A percentile compares a stretch with the other conserved stretches of the same genome.
Conservation (phyloP, 331 rosid species). For the Quercus tomentella region DNA sequence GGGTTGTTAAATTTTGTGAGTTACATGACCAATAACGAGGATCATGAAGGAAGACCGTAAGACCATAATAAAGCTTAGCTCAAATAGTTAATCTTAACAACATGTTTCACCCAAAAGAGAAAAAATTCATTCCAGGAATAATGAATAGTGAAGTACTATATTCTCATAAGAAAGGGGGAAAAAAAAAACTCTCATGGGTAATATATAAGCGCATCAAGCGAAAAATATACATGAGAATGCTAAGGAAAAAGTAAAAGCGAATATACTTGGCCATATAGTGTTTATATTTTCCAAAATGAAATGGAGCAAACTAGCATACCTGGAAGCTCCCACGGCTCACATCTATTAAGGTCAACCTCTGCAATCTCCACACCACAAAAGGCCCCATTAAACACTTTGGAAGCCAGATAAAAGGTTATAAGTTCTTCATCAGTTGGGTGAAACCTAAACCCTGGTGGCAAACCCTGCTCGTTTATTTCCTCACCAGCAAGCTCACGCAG, state of each 20-base stretch:
- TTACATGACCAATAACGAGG: background rate
- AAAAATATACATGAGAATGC: background rate
- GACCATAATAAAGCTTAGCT: background rate
- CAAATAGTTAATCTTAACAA: background rate
- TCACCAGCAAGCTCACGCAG: conserved; percentile 46
- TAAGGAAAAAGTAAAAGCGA: no score
- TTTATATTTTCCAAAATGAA: background rate
- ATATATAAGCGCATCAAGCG: background rate
- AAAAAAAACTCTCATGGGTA: background rate
- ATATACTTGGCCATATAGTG: no score
- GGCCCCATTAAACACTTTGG: conserved; percentile 42
- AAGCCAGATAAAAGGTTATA: conserved; percentile 58
- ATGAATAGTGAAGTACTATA: background rate
- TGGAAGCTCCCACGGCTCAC: conserved; percentile 89
- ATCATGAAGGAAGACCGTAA: background rate
- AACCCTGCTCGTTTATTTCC: conserved; percentile 48
- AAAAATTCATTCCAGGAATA: background rate
- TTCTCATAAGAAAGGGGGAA: background rate
- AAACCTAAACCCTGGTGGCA: conserved; percentile 87
- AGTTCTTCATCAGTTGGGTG: conserved; percentile 91
- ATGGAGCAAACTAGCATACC: conserved; percentile 23
- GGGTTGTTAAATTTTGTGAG: background rate
- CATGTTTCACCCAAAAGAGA: background rate
- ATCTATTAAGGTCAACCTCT: conserved; percentile 71
- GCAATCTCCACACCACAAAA: conserved; percentile 42